Evolutionary conservation across 768 basidiomycete species (phyloP), one percentile per base, ranked within the genome.

Genomic region (Podaxis sp.): DNA sequence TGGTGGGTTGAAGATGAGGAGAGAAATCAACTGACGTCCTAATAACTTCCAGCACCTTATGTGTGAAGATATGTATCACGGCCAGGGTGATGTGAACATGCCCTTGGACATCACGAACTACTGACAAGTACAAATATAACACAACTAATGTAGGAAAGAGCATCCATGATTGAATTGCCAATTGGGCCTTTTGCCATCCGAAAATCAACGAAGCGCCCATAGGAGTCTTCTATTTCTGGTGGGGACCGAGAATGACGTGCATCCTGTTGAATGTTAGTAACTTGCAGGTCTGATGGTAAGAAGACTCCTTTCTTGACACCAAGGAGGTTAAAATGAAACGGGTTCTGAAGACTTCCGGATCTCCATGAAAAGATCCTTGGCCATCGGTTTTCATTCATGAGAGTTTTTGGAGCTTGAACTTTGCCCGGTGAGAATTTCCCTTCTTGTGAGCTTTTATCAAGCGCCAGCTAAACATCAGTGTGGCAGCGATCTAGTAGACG

Each of bases 1-100:
- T 23, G 32, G 32, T 18, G 21, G 44, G 38, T 18, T 28, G 51
- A 42, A 23, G 50, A 32, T 40, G 50, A 25, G 10, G 36, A 32
- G 54, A 44, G n/a, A 28, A 32, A 25, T 57, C 55, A 37, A 11
- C 44, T 14, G 28, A 47, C n/a, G 5, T 50, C 21, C 23, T 25
- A 21, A 27, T 40, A 10, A 40, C 21, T 38, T 51, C 25, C 18
- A 28, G 37, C 55, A 57, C 57, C 63, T 64, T 71, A 68, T 67
- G 64, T 68, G 67, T 66, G 64, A 61, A 57, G 61, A 63, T 59
- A 47, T 48, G 46, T 44, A 63, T 63, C 62, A 59, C 23, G 14
- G 40, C 59, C 57, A 58, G 55, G 61, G 54, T 63, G 62, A 63
- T 62, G 50, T 38, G 50, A 47, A 58, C 47, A 50, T 59, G 16